These are phyloP conservation scores for Penicillium janthinellum DNA, from an alignment of 2,329 filamentous ascomycete species.

Conservation along the genomic window DNA sequence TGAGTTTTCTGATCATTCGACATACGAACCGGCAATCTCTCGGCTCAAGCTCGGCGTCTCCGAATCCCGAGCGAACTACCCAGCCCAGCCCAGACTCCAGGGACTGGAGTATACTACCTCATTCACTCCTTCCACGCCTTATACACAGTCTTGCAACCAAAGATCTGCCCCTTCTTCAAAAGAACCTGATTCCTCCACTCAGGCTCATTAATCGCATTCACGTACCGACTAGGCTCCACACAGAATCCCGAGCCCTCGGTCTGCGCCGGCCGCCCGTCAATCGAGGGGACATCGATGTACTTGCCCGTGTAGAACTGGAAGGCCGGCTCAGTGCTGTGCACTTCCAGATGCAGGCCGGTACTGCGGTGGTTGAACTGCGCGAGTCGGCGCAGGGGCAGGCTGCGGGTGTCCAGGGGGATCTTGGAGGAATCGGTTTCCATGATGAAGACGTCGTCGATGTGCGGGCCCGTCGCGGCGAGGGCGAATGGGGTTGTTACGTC, in stretches of 20 bases:
- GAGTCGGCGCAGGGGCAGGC: constrained; percentile 64
- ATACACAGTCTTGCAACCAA: constrained; percentile 80
- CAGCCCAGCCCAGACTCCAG: background rate
- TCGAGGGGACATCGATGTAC: constrained; percentile 73
- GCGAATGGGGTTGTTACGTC: constrained; percentile 68
- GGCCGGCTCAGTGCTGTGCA: constrained; percentile 87
- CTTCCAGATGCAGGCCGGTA: constrained; percentile 78
- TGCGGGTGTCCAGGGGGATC: constrained; percentile 68
- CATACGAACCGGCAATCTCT: background rate
- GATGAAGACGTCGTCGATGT: constrained; percentile 90
- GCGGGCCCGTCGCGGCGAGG: constrained; percentile 69
- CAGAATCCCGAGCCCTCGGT: constrained; percentile 77
- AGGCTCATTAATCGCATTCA: constrained; percentile 81
- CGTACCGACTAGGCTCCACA: constrained; percentile 86
- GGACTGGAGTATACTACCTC: background rate
- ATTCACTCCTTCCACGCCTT: constrained; percentile 72
- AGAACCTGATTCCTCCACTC: constrained; percentile 78
- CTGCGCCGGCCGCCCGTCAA: constrained; percentile 62
- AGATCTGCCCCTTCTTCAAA: constrained; percentile 81
- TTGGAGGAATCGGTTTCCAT: constrained; percentile 63
- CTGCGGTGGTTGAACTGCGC: constrained; percentile 72
- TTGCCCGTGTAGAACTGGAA: constrained; percentile 97
- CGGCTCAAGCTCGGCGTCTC: background rate
- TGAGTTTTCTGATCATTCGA: background rate
- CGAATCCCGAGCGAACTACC: background rate